Evolutionary conservation across 208 protist species (phyloP), one percentile per base, ranked within the genome.

Genomic region (Trypanosoma boissoni): DNA sequence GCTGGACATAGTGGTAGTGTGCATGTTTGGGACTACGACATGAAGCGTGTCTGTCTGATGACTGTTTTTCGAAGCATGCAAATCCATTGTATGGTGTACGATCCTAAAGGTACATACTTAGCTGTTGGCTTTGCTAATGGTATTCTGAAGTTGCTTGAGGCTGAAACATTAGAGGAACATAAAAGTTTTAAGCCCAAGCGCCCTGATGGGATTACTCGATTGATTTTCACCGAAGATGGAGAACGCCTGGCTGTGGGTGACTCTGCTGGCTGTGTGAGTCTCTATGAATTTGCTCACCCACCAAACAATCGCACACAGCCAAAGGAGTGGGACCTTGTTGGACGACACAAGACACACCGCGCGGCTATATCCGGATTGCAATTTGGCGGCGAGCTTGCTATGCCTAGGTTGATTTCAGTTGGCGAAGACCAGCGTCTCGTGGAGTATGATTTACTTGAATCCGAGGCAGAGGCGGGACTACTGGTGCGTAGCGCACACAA

Each of bases 361-460:
- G 82, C 78, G 14, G 43, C 85, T 43, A 95, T 98, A 59, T 80
- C 80, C 43, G 94, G 86, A 23, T 59, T 97, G 10, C 81, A 95
- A 55, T 98, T 98, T 75, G 72, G 74, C 54, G 21, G 64, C 44
- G 58, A 76, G 59, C 55, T 62, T 27, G 46, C 48, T 64, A 24
- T 76, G 68, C 28, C 75, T 26, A 78, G 91, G 0, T 83, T 98
- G 5, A 67, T 98, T 48, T 97, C 93, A n/a, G 77, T 97, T 18
- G 91, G 88, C 28, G 86, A 92, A 14, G 96, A 98, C 71, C 87
- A 95, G 65, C 65, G 80, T 7, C 69, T 98, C 9, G 92, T 98
- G 46, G 93, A 97, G 78, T 98, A 97, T 70, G 92, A 98, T 68
- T 54, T 98, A 24, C 64, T 83, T 12, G 76, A 94, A 54, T 95